Percentiles rank a stretch among this genome's conserved stretches.
Conservation (phyloP, 2,329 filamentous ascomycete genomes). For the Alternaria postmessia region DNA sequence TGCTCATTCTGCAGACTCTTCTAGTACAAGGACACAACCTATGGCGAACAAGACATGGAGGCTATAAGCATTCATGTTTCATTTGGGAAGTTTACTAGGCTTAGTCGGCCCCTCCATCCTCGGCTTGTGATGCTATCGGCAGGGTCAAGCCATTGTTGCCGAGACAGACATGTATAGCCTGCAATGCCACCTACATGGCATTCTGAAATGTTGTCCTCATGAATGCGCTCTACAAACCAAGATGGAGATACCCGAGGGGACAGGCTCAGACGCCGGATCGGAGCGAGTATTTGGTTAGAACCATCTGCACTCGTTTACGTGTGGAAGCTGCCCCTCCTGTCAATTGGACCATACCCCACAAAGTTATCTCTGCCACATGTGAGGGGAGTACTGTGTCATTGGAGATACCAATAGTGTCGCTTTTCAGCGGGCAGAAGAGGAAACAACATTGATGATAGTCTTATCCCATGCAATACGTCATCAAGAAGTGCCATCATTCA, state of each 20-base stretch:
- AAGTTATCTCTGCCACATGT: background rate
- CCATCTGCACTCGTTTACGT: background rate
- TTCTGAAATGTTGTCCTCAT: background rate
- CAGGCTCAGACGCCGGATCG: background rate
- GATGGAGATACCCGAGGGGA: background rate
- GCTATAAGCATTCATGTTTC: constrained; percentile 2
- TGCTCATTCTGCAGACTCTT: background rate
- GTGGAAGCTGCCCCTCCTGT: background rate
- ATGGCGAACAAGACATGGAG: constrained; percentile 9
- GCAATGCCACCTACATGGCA: background rate
- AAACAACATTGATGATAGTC: background rate
- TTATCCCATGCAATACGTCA: background rate
- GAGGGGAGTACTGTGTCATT: background rate
- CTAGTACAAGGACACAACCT: background rate
- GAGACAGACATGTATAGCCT: background rate
- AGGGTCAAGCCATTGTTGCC: constrained; percentile 7
- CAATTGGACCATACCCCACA: background rate
- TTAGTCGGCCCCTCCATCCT: constrained; percentile 7
- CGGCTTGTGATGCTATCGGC: constrained; percentile 15
- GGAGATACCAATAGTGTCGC: background rate
- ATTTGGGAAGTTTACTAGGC: background rate
- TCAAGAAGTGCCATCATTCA: background rate
- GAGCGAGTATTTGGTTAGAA: background rate
- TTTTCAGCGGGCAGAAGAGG: too few relatives aligned
- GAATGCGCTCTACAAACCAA: background rate